Percentiles rank a stretch among this genome's conserved stretches.
phyloP scores from a whole-genome alignment of 2,329 filamentous ascomycete species.

The Phaeosphaeriaceae sp. region DNA sequence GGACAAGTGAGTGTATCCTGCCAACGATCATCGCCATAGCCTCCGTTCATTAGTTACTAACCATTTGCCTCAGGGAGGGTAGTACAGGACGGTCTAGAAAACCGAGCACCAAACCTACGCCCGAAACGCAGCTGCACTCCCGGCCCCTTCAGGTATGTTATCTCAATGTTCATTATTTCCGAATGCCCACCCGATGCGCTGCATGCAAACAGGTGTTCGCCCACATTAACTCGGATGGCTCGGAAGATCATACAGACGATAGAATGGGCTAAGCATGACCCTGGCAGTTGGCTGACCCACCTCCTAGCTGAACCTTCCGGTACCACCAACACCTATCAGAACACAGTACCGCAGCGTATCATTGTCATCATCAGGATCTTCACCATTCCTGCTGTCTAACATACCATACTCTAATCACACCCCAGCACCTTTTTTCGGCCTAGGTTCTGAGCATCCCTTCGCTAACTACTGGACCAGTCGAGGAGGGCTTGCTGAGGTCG shows the following conservation, averaged over 20 bases:
- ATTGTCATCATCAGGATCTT: conserved; percentile 50
- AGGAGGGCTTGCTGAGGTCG: conserved; percentile 75
- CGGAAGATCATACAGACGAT: conserved; percentile 3
- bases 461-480: conserved; percentile 85
- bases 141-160: conserved; percentile 37
- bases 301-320: conserved; percentile 24
- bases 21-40: conserved; percentile 4
- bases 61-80: conserved; percentile 30
- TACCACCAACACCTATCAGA: conserved; percentile 37
- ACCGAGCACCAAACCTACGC: conserved; percentile 34
- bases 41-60: conserved; percentile 34
- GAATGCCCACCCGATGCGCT: conserved; percentile 13
- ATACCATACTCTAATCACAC: conserved; percentile 74
- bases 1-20: conserved; percentile 61
- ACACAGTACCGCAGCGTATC: conserved; percentile 42
- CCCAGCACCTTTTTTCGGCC: conserved; percentile 80
- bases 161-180: conserved; percentile 21
- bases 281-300: conserved; percentile 18
- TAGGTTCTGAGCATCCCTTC: conserved; percentile 78
- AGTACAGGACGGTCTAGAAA: conserved; percentile 35
- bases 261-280: conserved; percentile 2
- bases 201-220: conserved; percentile 21
- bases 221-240: conserved; percentile 3
- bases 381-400: conserved; percentile 69
- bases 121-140: conserved; percentile 31